Base-by-base conservation (phyloP, 192 early-diverging fungal genomes). In the Dimargaris cristalligena region DNA sequence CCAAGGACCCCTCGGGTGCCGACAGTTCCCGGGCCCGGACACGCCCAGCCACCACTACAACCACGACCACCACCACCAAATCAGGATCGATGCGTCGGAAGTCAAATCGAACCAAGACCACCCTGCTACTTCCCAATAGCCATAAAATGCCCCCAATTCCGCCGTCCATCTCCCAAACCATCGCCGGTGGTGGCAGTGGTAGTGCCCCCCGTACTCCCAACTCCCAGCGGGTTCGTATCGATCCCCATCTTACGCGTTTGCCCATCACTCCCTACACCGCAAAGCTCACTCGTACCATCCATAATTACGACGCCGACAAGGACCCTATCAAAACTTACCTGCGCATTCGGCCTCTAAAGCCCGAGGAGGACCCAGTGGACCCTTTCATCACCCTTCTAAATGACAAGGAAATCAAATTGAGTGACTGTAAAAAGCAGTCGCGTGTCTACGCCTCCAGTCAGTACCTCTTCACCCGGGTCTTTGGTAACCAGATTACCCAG, bases 401-500 rank as follows among this genome's bases (percentile, higher is more conserved):
- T 63, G 73, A 75, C 60, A 75, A 71, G 50, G 72, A 68, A 47
- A 66, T 74, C n/a, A 63, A 73, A 57, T 50, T 69, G 22, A 26
- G 28, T 26, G 30, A 14, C 25, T 25, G 49, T 52, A 49, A 59
- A 59, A 29, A 49, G 41, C 29, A 14, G 29, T 57, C 33, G 60
- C 0, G 57, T 2, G 30, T 30, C 57, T 58, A 58, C 26, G 28
- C 23, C 18, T 64, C 58, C 28, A 62, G 35, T 65, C 68, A 59
- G 1, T 81, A 81, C 55, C 61, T 67, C 60, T 86, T 86, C 38
- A 71, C 79, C 0, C 75, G 77, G 44, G 78, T 82, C 18, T 69
- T 86, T 57, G 69, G 70, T 18, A 64, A 69, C 23, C 33, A 64
- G 34, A 55, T 71, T 8, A 45, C 60, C 33, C 80, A 84, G 62